Percentiles rank a stretch among this genome's conserved stretches.
Evolutionary conservation across 2,329 filamentous ascomycete genomes (phyloP).

Genomic region (Paraphaeosphaeria sporulosa): DNA sequence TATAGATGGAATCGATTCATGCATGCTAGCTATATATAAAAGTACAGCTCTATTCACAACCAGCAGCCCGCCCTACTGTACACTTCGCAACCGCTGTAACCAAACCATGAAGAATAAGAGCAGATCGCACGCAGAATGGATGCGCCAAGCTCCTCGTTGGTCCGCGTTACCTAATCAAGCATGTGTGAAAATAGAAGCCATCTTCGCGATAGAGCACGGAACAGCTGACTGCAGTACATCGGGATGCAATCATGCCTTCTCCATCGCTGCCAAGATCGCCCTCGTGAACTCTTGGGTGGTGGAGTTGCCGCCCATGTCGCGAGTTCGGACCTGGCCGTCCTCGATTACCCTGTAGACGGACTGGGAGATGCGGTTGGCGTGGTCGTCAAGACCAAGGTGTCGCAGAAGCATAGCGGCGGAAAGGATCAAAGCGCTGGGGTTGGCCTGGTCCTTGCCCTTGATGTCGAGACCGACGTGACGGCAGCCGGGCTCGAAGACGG

Average conservation of each 20-base stretch:
- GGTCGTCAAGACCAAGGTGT: slow-evolving; percentile 95
- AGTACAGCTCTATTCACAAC: slow-evolving; percentile 51
- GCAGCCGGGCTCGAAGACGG: slow-evolving; percentile 98
- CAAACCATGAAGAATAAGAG: slow-evolving; percentile 31
- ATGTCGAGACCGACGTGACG: slow-evolving; percentile 99
- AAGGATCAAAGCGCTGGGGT: slow-evolving; percentile 94
- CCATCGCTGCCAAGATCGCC: slow-evolving; percentile 95
- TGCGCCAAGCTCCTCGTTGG: not conserved
- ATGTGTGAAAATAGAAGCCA: slow-evolving; percentile 16
- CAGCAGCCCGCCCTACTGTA: slow-evolving; percentile 41
- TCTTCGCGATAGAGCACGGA: slow-evolving; percentile 25
- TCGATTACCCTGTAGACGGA: slow-evolving; percentile 82
- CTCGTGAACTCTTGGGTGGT: slow-evolving; percentile 95
- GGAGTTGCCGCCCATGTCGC: slow-evolving; percentile 91
- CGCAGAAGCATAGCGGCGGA: slow-evolving; percentile 97
- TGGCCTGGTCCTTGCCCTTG: slow-evolving; percentile 99
- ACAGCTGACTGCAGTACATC: slow-evolving; percentile 23
- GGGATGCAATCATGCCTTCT: slow-evolving; percentile 55
- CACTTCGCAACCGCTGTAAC: slow-evolving; percentile 30
- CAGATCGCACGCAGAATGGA: not conserved
- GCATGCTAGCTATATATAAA: slow-evolving; percentile 50
- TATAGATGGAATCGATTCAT: slow-evolving; percentile 43
- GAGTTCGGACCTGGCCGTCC: slow-evolving; percentile 87
- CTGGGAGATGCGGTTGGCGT: slow-evolving; percentile 97
- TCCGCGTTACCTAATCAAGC: slow-evolving; percentile 13